phyloP scores from a whole-genome alignment of 108 stramenopile genomes.

The Cyclostephanos tholiformis region DNA sequence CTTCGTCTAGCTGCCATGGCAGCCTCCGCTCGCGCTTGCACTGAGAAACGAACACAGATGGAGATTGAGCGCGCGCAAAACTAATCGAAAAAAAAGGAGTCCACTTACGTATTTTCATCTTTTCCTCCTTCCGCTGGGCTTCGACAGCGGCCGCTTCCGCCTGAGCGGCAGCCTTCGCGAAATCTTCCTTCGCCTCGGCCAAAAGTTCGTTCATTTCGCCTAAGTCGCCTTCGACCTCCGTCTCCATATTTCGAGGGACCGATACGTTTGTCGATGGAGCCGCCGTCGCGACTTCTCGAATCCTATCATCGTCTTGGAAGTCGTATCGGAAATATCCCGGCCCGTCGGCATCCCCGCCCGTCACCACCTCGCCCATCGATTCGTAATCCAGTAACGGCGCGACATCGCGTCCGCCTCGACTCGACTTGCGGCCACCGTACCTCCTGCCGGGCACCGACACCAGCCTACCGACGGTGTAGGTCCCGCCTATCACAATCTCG shows the following conservation, averaged over 20 bases:
- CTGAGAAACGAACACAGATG: conserved; percentile 5
- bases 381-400: conserved; percentile 45
- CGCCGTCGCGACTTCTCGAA: no score
- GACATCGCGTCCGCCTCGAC: conserved; percentile 17
- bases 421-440: conserved; percentile 10
- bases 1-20: conserved; percentile 46
- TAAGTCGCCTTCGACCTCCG: conserved; percentile 30
- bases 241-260: conserved; percentile 4
- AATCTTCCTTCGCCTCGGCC: conserved; percentile 45
- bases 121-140: conserved; percentile 75
- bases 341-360: conserved; percentile 9
- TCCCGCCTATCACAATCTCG: conserved; percentile 73
- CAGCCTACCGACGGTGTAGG: conserved; percentile 68
- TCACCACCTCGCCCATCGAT: conserved; percentile 36
- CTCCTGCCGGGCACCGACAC: conserved; percentile 54
- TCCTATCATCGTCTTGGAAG: conserved; percentile 10
- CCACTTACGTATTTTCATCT: conserved; percentile 63
- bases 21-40: conserved; percentile 45
- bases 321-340: conserved; percentile 25
- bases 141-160: conserved; percentile 56
- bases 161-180: conserved; percentile 33
- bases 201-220: conserved; percentile 45
- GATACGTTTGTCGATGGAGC: conserved; percentile 4
- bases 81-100: background rate
- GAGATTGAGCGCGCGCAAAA: background rate